phyloP scores from a whole-genome alignment of 306 rosid species.

The Malus sieversii region DNA sequence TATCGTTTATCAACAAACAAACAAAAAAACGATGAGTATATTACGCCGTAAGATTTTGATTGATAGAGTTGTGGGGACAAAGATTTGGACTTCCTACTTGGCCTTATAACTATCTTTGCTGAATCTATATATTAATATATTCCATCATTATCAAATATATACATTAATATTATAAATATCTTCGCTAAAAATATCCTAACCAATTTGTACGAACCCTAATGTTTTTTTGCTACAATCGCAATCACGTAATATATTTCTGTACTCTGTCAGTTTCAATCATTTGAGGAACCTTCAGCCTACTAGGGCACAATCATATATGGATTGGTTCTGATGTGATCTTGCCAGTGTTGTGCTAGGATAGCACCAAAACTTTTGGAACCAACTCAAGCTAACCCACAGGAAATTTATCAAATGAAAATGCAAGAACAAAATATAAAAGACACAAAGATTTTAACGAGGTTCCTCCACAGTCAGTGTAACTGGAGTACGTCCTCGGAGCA shows the following conservation, averaged over 20 bases:
- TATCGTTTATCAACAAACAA: too few species aligned
- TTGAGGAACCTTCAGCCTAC: not conserved
- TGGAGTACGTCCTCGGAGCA: too few species aligned
- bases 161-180: not conserved
- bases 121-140: not conserved
- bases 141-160: not conserved
- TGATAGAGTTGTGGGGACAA: not conserved
- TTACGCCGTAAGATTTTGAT: not conserved
- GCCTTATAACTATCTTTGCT: not conserved
- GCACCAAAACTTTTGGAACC: too few species aligned
- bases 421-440: too few species aligned
- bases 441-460: too few species aligned
- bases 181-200: not conserved
- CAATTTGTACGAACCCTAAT: not conserved
- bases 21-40: not conserved
- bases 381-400: too few species aligned
- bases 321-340: too few species aligned
- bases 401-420: too few species aligned
- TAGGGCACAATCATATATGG: too few species aligned
- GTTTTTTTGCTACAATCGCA: not conserved
- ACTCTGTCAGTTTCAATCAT: not conserved
- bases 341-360: too few species aligned
- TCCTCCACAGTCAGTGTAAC: too few species aligned
- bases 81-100: constrained; percentile 3
- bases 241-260: not conserved